These are phyloP conservation scores for Camellia japonica DNA, from an alignment of 148 eudicot species.

Conservation along the genomic window DNA sequence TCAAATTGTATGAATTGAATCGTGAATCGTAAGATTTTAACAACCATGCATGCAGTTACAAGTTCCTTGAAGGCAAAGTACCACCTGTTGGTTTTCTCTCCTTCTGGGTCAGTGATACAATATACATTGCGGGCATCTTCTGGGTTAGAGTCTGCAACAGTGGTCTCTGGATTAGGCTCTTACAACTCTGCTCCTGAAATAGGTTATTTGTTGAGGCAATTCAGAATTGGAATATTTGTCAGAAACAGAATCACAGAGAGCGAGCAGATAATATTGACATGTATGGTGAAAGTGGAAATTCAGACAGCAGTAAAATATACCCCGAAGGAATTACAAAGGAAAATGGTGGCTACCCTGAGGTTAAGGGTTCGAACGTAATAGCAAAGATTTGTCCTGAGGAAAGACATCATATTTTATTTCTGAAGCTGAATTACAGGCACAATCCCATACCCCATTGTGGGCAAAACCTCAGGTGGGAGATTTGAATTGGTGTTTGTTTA, in stretches of 20 bases:
- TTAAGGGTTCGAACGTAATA: conserved; percentile 19
- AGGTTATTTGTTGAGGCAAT: conserved; percentile 60
- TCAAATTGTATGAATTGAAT: too few relatives aligned
- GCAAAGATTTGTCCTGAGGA: conserved; percentile 43
- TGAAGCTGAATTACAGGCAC: conserved; percentile 73
- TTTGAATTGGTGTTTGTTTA: neutral
- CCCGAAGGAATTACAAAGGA: conserved; percentile 35
- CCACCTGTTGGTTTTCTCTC: conserved; percentile 63
- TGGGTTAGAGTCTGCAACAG: conserved; percentile 25
- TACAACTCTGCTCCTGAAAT: conserved; percentile 38
- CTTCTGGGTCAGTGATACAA: conserved; percentile 67
- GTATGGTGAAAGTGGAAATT: conserved; percentile 66
- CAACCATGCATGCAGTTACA: conserved; percentile 3
- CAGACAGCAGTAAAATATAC: conserved; percentile 41
- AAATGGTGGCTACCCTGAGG: conserved; percentile 24
- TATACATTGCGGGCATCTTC: conserved; percentile 37
- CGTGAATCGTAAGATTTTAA: too few relatives aligned
- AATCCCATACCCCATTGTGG: conserved; percentile 52
- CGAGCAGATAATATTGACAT: conserved; percentile 58
- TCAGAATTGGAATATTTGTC: conserved; percentile 79
- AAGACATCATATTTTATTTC: conserved; percentile 56
- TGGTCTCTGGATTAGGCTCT: conserved; percentile 29
- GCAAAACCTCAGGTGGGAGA: conserved; percentile 51
- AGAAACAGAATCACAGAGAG: conserved; percentile 53
- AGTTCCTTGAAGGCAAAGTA: conserved; percentile 33